These are phyloP conservation scores for Penicillium rolfsii DNA, from an alignment of 2,329 filamentous ascomycete genomes.

Conservation along the genomic window DNA sequence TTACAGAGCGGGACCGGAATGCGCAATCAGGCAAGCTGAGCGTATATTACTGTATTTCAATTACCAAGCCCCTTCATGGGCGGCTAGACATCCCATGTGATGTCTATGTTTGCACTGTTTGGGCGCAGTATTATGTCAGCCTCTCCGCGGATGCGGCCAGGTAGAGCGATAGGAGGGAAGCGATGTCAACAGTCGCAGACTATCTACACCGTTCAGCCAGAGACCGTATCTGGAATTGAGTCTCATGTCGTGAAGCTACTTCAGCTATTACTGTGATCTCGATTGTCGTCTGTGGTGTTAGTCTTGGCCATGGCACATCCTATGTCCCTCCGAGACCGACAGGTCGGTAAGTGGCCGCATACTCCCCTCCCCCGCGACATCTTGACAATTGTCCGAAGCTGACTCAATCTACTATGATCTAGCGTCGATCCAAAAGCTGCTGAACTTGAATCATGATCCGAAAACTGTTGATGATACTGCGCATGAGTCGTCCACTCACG, in stretches of 20 bases:
- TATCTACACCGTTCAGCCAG: conserved; percentile 1
- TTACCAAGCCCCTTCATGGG: not conserved
- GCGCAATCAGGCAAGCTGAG: not conserved
- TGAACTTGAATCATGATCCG: conserved; percentile 83
- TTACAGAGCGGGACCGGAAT: not conserved
- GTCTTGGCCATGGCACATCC: conserved; percentile 56
- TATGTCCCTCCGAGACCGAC: conserved; percentile 69
- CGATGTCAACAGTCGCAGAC: conserved; percentile 21
- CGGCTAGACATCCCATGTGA: conserved; percentile 9
- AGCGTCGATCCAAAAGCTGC: conserved; percentile 93
- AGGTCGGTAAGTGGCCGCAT: conserved; percentile 62
- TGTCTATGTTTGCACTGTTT: conserved; percentile 32
- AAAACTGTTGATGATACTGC: conserved; percentile 58
- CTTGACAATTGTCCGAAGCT: conserved; percentile 11
- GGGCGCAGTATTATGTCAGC: conserved; percentile 32
- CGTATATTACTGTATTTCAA: conserved; percentile 12
- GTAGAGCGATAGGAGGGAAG: conserved; percentile 29
- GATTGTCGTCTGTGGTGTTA: conserved; percentile 22
- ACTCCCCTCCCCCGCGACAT: conserved; percentile 5
- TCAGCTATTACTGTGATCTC: conserved; percentile 14
- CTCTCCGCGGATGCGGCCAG: conserved; percentile 32
- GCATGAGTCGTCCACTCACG: conserved; percentile 66
- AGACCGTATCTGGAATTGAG: not conserved
- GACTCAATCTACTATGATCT: conserved; percentile 7
- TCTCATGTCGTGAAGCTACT: conserved; percentile 29